Percentiles rank a stretch among this genome's conserved stretches.
Evolutionary conservation across 108 stramenopile genomes (phyloP).

Genomic region (Cylindrotheca closterium): DNA sequence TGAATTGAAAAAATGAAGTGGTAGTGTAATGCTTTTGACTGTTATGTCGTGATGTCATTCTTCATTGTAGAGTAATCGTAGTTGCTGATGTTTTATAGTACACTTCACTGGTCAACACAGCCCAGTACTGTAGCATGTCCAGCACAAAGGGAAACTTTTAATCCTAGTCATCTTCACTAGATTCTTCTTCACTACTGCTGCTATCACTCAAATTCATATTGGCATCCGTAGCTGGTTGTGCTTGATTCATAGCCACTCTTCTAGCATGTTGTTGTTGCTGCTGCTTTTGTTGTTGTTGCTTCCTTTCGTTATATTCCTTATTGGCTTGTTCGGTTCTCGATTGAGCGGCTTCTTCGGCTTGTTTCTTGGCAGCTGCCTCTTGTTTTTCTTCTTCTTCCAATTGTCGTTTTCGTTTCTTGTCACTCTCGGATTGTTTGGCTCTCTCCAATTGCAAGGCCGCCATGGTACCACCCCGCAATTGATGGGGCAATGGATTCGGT

Average conservation of each 20-base stretch:
- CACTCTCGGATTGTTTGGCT: constrained; percentile 45
- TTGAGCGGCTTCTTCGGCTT: constrained; percentile 21
- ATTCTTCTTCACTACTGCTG: constrained; percentile 60
- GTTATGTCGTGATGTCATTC: too few species aligned
- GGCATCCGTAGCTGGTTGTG: constrained; percentile 16
- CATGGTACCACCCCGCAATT: constrained; percentile 75
- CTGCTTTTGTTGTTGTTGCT: constrained; percentile 26
- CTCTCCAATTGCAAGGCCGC: constrained; percentile 73
- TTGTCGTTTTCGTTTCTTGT: constrained; percentile 53
- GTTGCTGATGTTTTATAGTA: too few species aligned
- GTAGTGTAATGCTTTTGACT: too few species aligned
- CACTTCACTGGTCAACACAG: too few species aligned
- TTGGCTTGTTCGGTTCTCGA: constrained; percentile 8
- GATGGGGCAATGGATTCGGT: constrained; percentile 85
- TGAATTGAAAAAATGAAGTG: too few species aligned
- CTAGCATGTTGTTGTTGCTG: constrained; percentile 3
- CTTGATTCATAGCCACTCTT: constrained; percentile 13
- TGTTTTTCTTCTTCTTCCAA: constrained; percentile 41
- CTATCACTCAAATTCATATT: constrained; percentile 80
- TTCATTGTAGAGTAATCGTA: too few species aligned
- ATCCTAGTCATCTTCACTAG: constrained; percentile 32
- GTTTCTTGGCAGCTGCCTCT: constrained; percentile 19
- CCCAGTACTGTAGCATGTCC: too few species aligned
- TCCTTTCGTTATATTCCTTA: neutral
- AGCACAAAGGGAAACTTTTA: too few species aligned